Evolutionary conservation across 148 eudicot species (phyloP).

Genomic region (Fagopyrum esculentum): DNA sequence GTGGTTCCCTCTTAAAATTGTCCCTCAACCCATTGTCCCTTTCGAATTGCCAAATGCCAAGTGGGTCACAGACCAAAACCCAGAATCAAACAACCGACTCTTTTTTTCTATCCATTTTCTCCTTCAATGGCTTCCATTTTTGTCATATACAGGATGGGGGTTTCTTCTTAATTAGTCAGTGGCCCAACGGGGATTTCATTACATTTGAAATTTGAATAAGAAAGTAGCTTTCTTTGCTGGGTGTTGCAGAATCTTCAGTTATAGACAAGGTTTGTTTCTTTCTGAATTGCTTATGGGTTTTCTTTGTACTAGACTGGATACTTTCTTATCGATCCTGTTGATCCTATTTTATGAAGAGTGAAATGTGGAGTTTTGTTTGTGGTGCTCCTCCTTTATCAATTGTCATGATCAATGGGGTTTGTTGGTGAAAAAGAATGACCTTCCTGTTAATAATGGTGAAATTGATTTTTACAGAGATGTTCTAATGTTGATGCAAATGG

Average conservation of each 20-base stretch:
- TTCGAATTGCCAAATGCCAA: background rate
- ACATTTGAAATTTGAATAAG: background rate
- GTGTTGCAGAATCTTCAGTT: background rate
- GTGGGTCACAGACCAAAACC: background rate
- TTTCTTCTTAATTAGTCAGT: background rate
- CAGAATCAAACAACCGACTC: background rate
- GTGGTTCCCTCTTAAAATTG: conserved; percentile 10
- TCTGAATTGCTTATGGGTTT: too few relatives aligned
- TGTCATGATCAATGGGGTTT: background rate
- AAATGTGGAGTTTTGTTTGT: background rate
- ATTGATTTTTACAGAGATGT: too few relatives aligned
- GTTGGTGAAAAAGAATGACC: too few relatives aligned
- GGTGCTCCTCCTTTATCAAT: background rate
- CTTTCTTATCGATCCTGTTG: background rate
- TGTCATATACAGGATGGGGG: background rate
- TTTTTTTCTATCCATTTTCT: background rate
- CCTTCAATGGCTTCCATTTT: background rate
- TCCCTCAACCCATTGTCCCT: background rate
- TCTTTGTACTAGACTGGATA: background rate
- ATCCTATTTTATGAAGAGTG: background rate
- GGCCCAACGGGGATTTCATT: background rate
- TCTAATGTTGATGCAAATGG: too few relatives aligned
- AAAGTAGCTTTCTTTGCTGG: background rate
- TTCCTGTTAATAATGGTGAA: too few relatives aligned
- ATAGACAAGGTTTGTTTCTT: background rate